These are phyloP conservation scores for Pseudogymnoascus sp. DNA, from an alignment of 2,329 filamentous ascomycete genomes.

Conservation along the genomic window DNA sequence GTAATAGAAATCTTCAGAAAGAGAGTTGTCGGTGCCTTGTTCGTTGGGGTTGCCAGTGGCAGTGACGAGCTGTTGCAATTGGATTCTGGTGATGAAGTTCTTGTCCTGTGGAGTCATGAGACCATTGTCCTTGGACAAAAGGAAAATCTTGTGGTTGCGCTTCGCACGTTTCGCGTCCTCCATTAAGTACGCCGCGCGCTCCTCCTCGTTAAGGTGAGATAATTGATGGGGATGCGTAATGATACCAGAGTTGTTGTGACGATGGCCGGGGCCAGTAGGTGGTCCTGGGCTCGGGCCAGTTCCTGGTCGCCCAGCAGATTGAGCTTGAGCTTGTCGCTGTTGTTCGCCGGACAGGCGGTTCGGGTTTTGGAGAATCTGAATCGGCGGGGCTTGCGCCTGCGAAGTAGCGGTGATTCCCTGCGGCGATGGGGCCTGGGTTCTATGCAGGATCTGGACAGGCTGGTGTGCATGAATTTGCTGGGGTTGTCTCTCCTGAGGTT, in stretches of 20 bases:
- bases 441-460: slow-evolving; percentile 19
- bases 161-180: slow-evolving; percentile 94
- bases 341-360: slow-evolving; percentile 51
- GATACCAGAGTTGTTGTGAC: slow-evolving; percentile 35
- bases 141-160: slow-evolving; percentile 94
- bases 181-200: slow-evolving; percentile 72
- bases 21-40: slow-evolving; percentile 65
- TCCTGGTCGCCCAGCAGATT: slow-evolving; percentile 25
- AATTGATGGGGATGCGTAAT: slow-evolving; percentile 66
- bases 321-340: slow-evolving; percentile 29
- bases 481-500: slow-evolving; percentile 1
- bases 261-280: slow-evolving; percentile 18
- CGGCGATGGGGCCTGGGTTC: slow-evolving; percentile 19
- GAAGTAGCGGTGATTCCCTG: slow-evolving; percentile 28
- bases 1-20: slow-evolving; percentile 96
- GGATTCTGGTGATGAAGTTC: slow-evolving; percentile 97
- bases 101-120: slow-evolving; percentile 99
- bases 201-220: slow-evolving; percentile 69
- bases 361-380: slow-evolving; percentile 73
- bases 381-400: slow-evolving; percentile 47
- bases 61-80: slow-evolving; percentile 89
- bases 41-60: slow-evolving; percentile 83
- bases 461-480: slow-evolving; percentile 12
- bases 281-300: slow-evolving; percentile 13
- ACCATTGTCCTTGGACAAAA: slow-evolving; percentile 87